These are phyloP conservation scores for Wallemia mellicola DNA, from an alignment of 1,284 basidiomycete species.

Conservation along the genomic window DNA sequence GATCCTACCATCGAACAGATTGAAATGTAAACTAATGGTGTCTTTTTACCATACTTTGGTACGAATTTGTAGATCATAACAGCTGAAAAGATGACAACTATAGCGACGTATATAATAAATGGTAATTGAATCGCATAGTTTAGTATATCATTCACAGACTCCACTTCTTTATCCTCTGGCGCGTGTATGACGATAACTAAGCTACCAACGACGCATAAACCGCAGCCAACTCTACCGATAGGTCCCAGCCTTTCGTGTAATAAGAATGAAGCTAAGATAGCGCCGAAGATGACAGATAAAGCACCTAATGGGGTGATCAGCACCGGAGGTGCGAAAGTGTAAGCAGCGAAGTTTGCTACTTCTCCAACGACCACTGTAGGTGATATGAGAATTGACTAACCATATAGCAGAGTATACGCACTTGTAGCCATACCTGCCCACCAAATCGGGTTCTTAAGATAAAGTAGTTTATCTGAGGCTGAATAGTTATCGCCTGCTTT, in stretches of 20 bases:
- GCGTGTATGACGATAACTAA: constrained; percentile 89
- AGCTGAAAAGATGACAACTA: constrained; percentile 47
- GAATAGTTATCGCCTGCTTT: background rate
- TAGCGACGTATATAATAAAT: constrained; percentile 64
- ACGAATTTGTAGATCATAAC: constrained; percentile 66
- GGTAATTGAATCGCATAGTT: constrained; percentile 74
- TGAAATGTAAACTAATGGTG: constrained; percentile 73
- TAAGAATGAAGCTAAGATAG: constrained; percentile 70
- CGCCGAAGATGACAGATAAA: constrained; percentile 84
- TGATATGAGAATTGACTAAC: background rate
- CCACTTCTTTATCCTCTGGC: constrained; percentile 74
- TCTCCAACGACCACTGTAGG: constrained; percentile 65
- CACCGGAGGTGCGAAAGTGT: constrained; percentile 90
- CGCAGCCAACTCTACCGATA: constrained; percentile 71
- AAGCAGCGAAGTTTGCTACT: constrained; percentile 93
- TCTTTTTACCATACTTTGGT: constrained; percentile 61
- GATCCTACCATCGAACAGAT: constrained; percentile 74
- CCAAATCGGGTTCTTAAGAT: constrained; percentile 84
- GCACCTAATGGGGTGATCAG: constrained; percentile 88
- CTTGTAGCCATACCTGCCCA: constrained; percentile 86
- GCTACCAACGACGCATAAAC: constrained; percentile 61
- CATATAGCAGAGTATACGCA: constrained; percentile 21
- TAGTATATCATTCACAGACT: constrained; percentile 81
- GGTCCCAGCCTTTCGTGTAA: constrained; percentile 81
- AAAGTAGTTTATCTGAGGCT: constrained; percentile 14